Conservation (phyloP, 805 yeast genomes). For the Hanseniaspora meyeri region DNA sequence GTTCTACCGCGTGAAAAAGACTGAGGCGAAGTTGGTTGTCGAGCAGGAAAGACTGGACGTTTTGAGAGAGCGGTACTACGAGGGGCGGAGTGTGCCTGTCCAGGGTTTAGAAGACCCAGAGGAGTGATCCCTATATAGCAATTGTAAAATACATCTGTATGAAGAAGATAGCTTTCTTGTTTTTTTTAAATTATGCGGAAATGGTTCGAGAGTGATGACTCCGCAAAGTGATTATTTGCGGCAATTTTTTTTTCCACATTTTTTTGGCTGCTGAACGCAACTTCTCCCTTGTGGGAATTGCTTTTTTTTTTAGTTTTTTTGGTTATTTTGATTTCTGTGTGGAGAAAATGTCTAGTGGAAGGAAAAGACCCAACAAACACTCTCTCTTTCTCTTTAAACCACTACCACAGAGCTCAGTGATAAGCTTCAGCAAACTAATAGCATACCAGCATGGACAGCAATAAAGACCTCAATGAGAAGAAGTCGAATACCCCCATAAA, state of each 20-base stretch:
- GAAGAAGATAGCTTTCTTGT: no score
- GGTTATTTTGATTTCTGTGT: no score
- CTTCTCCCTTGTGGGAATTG: no score
- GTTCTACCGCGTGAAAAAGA: slow-evolving; percentile 60
- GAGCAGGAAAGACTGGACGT: slow-evolving; percentile 13
- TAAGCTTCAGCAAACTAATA: no score
- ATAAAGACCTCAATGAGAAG: neutral
- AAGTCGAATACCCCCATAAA: neutral
- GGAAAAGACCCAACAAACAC: no score
- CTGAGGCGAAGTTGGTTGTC: slow-evolving; percentile 37
- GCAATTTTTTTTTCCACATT: neutral
- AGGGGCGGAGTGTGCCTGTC: neutral
- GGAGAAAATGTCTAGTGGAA: no score
- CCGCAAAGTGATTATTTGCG: neutral
- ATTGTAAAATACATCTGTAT: no score
- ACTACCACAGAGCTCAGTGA: no score
- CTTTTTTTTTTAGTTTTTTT: no score
- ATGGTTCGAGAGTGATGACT: neutral
- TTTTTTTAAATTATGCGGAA: slow-evolving; percentile 1
- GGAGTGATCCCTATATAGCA: neutral
- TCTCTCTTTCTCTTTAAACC: no score
- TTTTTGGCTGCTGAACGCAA: neutral
- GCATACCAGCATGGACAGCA: neutral
- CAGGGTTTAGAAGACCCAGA: neutral
- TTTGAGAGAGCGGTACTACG: slow-evolving; percentile 1